A percentile compares a stretch with the other conserved stretches of the same genome.
Conservation (phyloP, 257 asterid species). For the Salvia hispanica region DNA sequence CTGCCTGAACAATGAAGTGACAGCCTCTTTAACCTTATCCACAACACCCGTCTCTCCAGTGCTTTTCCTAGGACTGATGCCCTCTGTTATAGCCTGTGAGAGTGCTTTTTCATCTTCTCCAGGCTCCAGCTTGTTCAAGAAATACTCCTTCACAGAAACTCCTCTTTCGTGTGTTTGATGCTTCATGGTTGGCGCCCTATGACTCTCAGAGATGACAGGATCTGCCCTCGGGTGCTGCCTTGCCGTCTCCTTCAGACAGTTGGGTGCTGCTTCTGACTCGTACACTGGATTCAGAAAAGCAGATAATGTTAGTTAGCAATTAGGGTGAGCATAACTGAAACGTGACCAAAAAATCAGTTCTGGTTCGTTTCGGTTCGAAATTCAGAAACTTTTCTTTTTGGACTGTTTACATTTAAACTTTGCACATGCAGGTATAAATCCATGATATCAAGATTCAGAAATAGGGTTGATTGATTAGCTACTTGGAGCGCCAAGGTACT, state of each 20-base stretch:
- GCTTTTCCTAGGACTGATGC: constrained; percentile 67
- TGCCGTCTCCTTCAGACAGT: constrained; percentile 60
- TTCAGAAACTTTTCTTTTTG: no score
- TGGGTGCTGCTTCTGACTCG: constrained; percentile 86
- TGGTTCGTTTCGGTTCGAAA: no score
- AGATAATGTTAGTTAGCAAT: neutral
- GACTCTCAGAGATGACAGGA: constrained; percentile 70
- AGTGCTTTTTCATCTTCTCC: constrained; percentile 90
- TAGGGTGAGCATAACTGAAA: no score
- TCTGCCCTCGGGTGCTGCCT: constrained; percentile 86
- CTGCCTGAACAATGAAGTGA: constrained; percentile 66
- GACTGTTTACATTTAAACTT: no score
- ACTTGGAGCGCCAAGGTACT: constrained; percentile 98
- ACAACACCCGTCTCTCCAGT: constrained; percentile 56
- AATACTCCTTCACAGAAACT: constrained; percentile 79
- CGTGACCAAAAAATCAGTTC: no score
- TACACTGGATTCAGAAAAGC: constrained; percentile 57
- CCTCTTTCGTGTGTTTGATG: constrained; percentile 71
- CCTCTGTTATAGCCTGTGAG: constrained; percentile 84
- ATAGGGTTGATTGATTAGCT: constrained; percentile 19
- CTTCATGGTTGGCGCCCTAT: constrained; percentile 42
- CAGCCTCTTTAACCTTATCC: constrained; percentile 74
- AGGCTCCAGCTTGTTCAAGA: constrained; percentile 81
- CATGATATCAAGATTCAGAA: neutral
- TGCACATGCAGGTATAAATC: no score